Percentiles rank a stretch among this genome's conserved stretches.
phyloP scores from a whole-genome alignment of 352 stramenopile genomes.

The Pythium volutum region DNA sequence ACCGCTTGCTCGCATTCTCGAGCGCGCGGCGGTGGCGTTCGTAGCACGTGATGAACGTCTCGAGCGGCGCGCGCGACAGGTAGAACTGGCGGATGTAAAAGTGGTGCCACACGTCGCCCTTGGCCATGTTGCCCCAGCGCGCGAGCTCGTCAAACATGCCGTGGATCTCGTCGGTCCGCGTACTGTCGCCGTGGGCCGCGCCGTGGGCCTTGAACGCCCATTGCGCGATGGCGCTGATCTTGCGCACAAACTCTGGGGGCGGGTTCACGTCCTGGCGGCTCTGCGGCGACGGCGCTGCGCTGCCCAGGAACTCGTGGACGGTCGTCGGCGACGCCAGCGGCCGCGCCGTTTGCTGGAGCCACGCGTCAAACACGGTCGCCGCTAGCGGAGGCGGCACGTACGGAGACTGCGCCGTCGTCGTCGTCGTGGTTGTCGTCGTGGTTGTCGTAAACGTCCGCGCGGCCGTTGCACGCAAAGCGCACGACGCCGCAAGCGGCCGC shows the following conservation, averaged over 20 bases:
- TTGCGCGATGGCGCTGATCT: conserved; percentile 13
- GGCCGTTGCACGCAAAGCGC: background rate
- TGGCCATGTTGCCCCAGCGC: conserved; percentile 51
- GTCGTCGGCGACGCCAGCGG: background rate
- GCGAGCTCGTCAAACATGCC: conserved; percentile 24
- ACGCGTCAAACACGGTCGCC: background rate
- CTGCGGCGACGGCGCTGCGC: background rate
- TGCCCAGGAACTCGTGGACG: conserved; percentile 2
- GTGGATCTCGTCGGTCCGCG: background rate
- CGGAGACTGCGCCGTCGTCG: too few species aligned
- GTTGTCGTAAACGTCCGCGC: background rate
- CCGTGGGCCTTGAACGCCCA: conserved; percentile 11
- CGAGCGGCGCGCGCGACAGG: conserved; percentile 40
- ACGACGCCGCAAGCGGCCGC: background rate
- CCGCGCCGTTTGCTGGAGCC: background rate
- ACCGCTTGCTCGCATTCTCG: conserved; percentile 4
- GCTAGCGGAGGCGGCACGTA: background rate
- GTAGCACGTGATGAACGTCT: conserved; percentile 37
- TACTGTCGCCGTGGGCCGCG: background rate
- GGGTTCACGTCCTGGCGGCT: background rate
- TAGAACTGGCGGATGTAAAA: conserved; percentile 71
- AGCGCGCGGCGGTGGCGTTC: conserved; percentile 20
- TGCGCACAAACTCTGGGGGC: conserved; percentile 3
- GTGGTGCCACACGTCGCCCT: conserved; percentile 40
- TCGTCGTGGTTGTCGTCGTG: too few species aligned